These are phyloP conservation scores for Fraxinus sp. DNA, from an alignment of 305 asterid genomes.

Conservation along the genomic window DNA sequence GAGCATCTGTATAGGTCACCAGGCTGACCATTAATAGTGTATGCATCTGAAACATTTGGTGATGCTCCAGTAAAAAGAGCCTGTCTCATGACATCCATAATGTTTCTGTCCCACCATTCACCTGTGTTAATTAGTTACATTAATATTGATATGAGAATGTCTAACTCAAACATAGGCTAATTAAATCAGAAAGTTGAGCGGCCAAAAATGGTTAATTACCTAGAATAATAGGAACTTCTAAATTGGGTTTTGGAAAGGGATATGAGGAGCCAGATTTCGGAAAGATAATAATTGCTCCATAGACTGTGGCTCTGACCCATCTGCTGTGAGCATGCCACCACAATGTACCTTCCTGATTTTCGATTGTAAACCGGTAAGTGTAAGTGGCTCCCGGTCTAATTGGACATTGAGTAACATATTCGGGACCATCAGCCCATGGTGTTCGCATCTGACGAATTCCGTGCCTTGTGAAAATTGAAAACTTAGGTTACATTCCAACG, in stretches of 20 bases:
- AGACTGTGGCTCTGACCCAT: slow-evolving; percentile 56
- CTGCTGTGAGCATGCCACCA: slow-evolving; percentile 64
- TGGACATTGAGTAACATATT: slow-evolving; percentile 53
- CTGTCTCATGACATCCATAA: slow-evolving; percentile 31
- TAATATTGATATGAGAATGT: not conserved
- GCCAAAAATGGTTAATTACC: slow-evolving; percentile 25
- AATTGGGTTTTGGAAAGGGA: slow-evolving; percentile 42
- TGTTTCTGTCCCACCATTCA: slow-evolving; percentile 50
- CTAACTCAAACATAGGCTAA: not conserved
- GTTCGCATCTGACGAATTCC: slow-evolving; percentile 50
- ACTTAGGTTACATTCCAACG: not conserved
- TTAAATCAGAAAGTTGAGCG: not conserved
- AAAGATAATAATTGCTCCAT: slow-evolving; percentile 41
- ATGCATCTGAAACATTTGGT: slow-evolving; percentile 52
- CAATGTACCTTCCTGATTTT: slow-evolving; percentile 49
- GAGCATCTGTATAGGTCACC: slow-evolving; percentile 57
- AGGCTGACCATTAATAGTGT: slow-evolving; percentile 55
- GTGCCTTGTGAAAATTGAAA: slow-evolving; percentile 34
- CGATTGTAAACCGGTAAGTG: slow-evolving; percentile 41
- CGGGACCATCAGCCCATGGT: slow-evolving; percentile 61
- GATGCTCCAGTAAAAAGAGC: slow-evolving; percentile 45
- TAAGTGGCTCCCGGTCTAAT: slow-evolving; percentile 50
- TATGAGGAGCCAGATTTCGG: slow-evolving; percentile 39
- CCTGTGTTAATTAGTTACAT: slow-evolving; percentile 30
- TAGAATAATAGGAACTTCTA: slow-evolving; percentile 47